Percentiles rank a stretch among this genome's conserved stretches.
phyloP scores from a whole-genome alignment of 1,284 basidiomycete species.

The Microstroma glucosiphilum region DNA sequence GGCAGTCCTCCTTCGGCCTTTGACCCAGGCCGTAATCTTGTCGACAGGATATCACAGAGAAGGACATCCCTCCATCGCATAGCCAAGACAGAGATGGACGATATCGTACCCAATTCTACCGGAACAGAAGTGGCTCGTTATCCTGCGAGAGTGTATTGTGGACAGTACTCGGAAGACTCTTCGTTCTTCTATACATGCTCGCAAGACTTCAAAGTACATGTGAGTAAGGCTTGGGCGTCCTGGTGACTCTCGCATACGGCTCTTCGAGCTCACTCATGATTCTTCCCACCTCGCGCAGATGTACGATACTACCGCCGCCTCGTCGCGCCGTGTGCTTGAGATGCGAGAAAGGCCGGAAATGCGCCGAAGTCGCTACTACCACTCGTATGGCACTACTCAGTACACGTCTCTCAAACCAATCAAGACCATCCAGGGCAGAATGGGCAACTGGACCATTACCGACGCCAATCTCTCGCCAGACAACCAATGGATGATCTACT shows the following conservation, averaged over 20 bases:
- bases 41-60: slow-evolving; percentile 9
- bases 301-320: slow-evolving; percentile 64
- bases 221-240: slow-evolving; percentile 6
- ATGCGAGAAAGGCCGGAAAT: slow-evolving; percentile 2
- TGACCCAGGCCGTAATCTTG: slow-evolving; percentile 12
- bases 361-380: neutral
- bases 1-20: slow-evolving; percentile 7
- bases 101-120: slow-evolving; percentile 71
- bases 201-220: slow-evolving; percentile 67
- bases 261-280: too few species aligned
- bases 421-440: slow-evolving; percentile 41
- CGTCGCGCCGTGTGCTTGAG: slow-evolving; percentile 1
- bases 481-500: slow-evolving; percentile 90
- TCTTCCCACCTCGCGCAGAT: slow-evolving; percentile 56
- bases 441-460: slow-evolving; percentile 47
- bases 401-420: slow-evolving; percentile 40
- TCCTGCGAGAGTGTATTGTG: slow-evolving; percentile 77
- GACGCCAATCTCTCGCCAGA: slow-evolving; percentile 88
- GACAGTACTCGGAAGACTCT: slow-evolving; percentile 68
- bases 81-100: slow-evolving; percentile 15
- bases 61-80: slow-evolving; percentile 11
- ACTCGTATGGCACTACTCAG: slow-evolving; percentile 12
- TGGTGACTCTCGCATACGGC: neutral
- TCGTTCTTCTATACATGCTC: slow-evolving; percentile 53
- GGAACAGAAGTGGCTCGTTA: slow-evolving; percentile 82